Evolutionary conservation across 2,329 filamentous ascomycete genomes (phyloP), one percentile per base, ranked within the genome.

Genomic region (Thelonectria blattea): DNA sequence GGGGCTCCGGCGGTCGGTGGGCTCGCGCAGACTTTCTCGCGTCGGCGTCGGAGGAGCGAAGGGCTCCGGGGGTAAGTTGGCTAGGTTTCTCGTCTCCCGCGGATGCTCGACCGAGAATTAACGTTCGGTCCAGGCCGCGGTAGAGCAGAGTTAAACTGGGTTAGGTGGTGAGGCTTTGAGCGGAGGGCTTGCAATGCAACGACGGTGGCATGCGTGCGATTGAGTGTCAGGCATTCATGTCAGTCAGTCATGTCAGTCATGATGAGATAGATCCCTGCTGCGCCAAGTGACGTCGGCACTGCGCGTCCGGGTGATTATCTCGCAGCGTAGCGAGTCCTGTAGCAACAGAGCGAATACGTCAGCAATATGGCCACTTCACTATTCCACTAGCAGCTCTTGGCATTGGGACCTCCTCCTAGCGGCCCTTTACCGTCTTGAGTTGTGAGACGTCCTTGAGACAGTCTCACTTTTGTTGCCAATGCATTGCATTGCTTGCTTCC

Each of bases 221-320:
- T 43, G 49, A 52, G 39, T 43, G 49, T 42, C 45, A 32, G 43
- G 27, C 27, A 30, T 30, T 30, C 27, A 30, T 9, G 8, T 30
- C 8, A 32, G 8, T 30, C 8, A 32, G 49, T 41, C 12, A 24
- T 39, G 27, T 9, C 8, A 32, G 49, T 41, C 12, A 24, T 39
- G 22, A 42, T 45, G 51, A 20, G 41, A 45, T 43, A 20, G 41
- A 45, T 43, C 52, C 41, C 42, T 24, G 42, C 37, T 27, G 27
- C 48, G 48, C 46, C 46, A 42, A 59, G 57, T 59, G 52, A 59
- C 57, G 57, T 54, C 57, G 57, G 57, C 41, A 59, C 27, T 54
- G 57, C 46, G 57, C 30, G 51, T 50, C 49, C 48, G 43, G 32
- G 11, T 37, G 34, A 37, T 37, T 37, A 37, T 10, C 27, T 30